phyloP scores from a whole-genome alignment of 2,329 filamentous ascomycete genomes.

The Lachnellula arida region DNA sequence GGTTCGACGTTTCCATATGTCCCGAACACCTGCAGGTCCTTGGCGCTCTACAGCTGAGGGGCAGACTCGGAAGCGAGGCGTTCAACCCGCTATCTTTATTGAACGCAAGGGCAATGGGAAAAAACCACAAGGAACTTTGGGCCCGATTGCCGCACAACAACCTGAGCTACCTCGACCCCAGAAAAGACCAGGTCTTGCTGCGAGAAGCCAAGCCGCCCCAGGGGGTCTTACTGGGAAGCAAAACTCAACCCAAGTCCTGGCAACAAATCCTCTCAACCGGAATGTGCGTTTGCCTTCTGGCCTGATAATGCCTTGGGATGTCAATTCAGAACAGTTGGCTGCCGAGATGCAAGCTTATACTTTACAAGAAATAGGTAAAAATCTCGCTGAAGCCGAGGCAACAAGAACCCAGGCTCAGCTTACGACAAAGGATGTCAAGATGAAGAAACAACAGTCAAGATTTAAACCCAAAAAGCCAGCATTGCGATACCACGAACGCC shows the following conservation, averaged over 20 bases:
- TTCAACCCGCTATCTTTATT: conserved; percentile 46
- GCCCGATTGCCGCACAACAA: neutral
- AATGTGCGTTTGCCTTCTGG: conserved; percentile 33
- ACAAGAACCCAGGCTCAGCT: conserved; percentile 6
- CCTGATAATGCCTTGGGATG: conserved; percentile 36
- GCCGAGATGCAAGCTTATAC: conserved; percentile 56
- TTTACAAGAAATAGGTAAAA: conserved; percentile 48
- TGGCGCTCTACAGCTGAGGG: neutral
- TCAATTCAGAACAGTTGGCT: conserved; percentile 40
- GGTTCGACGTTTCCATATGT: conserved; percentile 53
- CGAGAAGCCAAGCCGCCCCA: conserved; percentile 12
- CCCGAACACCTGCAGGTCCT: conserved; percentile 30
- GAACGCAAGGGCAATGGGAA: conserved; percentile 42
- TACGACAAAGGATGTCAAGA: neutral
- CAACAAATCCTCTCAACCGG: neutral
- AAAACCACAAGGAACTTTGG: neutral
- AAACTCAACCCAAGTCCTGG: conserved; percentile 9
- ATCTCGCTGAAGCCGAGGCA: conserved; percentile 19
- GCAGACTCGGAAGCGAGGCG: conserved; percentile 18
- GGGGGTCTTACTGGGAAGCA: neutral
- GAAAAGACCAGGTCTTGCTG: conserved; percentile 26
- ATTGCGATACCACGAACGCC: conserved; percentile 51
- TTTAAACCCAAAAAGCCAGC: conserved; percentile 54
- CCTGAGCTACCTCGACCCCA: conserved; percentile 9
- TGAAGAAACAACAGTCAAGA: conserved; percentile 30